Evolutionary conservation across 805 yeast genomes (phyloP).

Genomic region (Ogataea methanolica): DNA sequence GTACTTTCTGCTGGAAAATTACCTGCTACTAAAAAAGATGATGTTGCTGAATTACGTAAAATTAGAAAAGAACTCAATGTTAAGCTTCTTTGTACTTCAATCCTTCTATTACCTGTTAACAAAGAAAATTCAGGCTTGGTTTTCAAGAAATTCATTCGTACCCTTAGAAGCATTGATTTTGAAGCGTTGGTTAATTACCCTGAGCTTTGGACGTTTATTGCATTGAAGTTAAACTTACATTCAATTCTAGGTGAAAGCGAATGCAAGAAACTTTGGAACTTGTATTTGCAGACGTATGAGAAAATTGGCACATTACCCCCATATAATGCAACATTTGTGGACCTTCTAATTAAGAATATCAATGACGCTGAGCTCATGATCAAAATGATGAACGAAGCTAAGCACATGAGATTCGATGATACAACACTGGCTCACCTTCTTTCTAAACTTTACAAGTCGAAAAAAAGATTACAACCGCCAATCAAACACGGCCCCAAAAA

Average conservation of each 20-base stretch:
- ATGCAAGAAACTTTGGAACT: slow-evolving; percentile 13
- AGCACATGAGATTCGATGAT: slow-evolving; percentile 20
- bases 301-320: background rate
- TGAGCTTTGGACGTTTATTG: slow-evolving; percentile 28
- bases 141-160: slow-evolving; percentile 13
- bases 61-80: slow-evolving; percentile 24
- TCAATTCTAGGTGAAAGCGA: slow-evolving; percentile 10
- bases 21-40: slow-evolving; percentile 1
- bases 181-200: slow-evolving; percentile 20
- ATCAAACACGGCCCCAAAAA: slow-evolving; percentile 7
- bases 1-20: slow-evolving; percentile 6
- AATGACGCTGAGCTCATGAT: slow-evolving; percentile 18
- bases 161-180: slow-evolving; percentile 15
- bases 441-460: slow-evolving; percentile 24
- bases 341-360: background rate
- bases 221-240: slow-evolving; percentile 22
- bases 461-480: slow-evolving; percentile 9
- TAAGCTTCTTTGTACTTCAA: slow-evolving; percentile 26
- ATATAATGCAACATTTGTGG: slow-evolving; percentile 13
- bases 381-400: slow-evolving; percentile 10
- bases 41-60: slow-evolving; percentile 15
- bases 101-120: slow-evolving; percentile 19
- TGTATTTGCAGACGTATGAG: slow-evolving; percentile 12
- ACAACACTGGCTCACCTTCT: slow-evolving; percentile 21
- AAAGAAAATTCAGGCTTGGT: slow-evolving; percentile 9